Conservation (phyloP, 148 eudicot species). For the Amaranthus palmeri region DNA sequence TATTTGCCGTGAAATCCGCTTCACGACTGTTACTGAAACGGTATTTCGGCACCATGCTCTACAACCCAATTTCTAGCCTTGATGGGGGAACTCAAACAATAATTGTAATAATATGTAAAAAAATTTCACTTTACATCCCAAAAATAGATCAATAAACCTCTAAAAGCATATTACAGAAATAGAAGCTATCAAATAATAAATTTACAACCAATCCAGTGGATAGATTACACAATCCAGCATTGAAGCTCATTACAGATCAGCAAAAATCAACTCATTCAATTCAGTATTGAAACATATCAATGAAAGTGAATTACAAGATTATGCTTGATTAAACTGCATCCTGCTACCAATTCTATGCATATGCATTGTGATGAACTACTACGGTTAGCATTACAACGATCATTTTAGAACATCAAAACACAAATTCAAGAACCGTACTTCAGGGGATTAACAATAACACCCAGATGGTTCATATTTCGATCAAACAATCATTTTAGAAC, state of each 20-base stretch:
- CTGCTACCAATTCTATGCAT: neutral
- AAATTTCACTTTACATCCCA: too few species aligned
- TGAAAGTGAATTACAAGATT: neutral
- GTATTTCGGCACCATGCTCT: too few species aligned
- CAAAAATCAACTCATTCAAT: neutral
- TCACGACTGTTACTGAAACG: too few species aligned
- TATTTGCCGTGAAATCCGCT: too few species aligned
- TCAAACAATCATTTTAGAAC: constrained; percentile 17
- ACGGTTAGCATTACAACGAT: constrained; percentile 1
- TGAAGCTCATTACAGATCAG: neutral
- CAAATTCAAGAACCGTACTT: constrained; percentile 10
- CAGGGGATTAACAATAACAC: constrained; percentile 10
- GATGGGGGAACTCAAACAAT: too few species aligned
- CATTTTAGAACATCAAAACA: constrained; percentile 3
- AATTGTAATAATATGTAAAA: too few species aligned
- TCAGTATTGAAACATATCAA: neutral
- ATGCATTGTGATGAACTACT: neutral
- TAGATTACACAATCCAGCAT: too few species aligned
- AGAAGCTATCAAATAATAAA: too few species aligned
- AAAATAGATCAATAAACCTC: too few species aligned
- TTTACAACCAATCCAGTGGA: too few species aligned
- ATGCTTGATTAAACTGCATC: neutral
- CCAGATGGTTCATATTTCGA: constrained; percentile 19
- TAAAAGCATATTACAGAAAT: too few species aligned
- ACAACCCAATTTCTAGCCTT: too few species aligned